Evolutionary conservation across 2,329 filamentous ascomycete genomes (phyloP), one percentile per base, ranked within the genome.

Genomic region (Plenodomus biglobosus): DNA sequence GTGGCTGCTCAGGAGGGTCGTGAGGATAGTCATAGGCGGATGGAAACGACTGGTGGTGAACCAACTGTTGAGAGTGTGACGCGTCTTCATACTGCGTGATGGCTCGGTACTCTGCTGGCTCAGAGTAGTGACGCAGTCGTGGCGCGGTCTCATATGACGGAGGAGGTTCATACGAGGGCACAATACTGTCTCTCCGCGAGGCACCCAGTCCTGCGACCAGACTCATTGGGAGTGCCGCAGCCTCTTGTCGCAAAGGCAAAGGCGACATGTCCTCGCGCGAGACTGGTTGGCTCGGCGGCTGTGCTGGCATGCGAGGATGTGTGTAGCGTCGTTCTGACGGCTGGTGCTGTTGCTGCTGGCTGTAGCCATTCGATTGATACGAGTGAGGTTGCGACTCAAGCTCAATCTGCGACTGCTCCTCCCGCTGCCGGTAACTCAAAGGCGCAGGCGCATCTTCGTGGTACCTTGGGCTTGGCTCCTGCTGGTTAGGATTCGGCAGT

Each of bases 1-100:
- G 61, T 3, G 68, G 68, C 51, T 72, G 65, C 44, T 72, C 67
- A 10, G 67, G 69, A 1, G 69, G 59, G 11, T 65, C 75, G 48
- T 77, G 73, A 32, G 78, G 74, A 42, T 78, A 77, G n/a, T 73
- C 69, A 22, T 75, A 71, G 18, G 52, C 53, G 15, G 52, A 44
- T 15, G 57, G 55, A 13, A 58, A 46, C 1, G 65, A 55, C 13
- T 64, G 58, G 38, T 66, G 58, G 30, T 70, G 63, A 10, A 59
- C 56, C 37, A 71, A 42, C n/a, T 62, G 58, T 39, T 68, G 61
- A 2, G 64, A 62, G 17, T 59, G 61, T 16, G 59, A 46, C 2
- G 68, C 61, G 8, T 59, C 52, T 11, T 70, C 64, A 44, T 70
- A 71, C 32, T 69, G 60, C 4, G 68, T 61, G 32, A 65, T 61